Evolutionary conservation across 331 rosid genomes (phyloP).

Genomic region (Quercus lobata): DNA sequence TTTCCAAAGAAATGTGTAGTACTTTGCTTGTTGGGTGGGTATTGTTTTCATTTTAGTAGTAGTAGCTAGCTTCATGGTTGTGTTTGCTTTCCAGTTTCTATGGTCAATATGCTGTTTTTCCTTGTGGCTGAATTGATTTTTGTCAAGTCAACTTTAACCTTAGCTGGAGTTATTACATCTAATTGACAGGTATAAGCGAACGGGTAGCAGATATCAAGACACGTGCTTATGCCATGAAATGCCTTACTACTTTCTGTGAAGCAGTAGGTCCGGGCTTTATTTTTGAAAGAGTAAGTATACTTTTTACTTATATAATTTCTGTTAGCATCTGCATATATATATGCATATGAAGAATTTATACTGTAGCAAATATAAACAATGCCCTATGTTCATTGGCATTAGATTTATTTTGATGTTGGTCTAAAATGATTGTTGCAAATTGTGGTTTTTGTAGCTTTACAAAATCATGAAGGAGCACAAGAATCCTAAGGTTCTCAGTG

Average conservation of each 20-base stretch:
- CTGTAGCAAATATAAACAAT: neutral
- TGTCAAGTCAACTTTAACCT: neutral
- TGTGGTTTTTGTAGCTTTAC: constrained; percentile 47
- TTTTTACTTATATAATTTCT: neutral
- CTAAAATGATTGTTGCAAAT: neutral
- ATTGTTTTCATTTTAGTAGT: constrained; percentile 8
- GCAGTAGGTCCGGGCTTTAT: constrained; percentile 91
- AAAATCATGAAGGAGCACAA: constrained; percentile 98
- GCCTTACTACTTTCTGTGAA: constrained; percentile 83
- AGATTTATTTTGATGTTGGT: constrained; percentile 5
- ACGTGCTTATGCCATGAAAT: constrained; percentile 83
- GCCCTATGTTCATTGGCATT: neutral
- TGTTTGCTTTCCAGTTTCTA: neutral
- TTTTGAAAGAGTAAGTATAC: constrained; percentile 81
- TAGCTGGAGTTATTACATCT: neutral
- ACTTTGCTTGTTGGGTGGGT: constrained; percentile 85
- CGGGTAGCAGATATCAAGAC: constrained; percentile 98
- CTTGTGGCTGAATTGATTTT: neutral
- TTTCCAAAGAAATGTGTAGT: constrained; percentile 93
- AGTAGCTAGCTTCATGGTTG: neutral
- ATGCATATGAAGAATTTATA: neutral
- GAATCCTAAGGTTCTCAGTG: constrained; percentile 98
- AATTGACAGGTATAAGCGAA: constrained; percentile 73
- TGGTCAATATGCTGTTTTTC: neutral
- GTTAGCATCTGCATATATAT: neutral